Percentiles rank a stretch among this genome's conserved stretches.
These are phyloP conservation scores for Beauveria asiatica DNA, from an alignment of 2,329 filamentous ascomycete genomes.

Conservation along the genomic window DNA sequence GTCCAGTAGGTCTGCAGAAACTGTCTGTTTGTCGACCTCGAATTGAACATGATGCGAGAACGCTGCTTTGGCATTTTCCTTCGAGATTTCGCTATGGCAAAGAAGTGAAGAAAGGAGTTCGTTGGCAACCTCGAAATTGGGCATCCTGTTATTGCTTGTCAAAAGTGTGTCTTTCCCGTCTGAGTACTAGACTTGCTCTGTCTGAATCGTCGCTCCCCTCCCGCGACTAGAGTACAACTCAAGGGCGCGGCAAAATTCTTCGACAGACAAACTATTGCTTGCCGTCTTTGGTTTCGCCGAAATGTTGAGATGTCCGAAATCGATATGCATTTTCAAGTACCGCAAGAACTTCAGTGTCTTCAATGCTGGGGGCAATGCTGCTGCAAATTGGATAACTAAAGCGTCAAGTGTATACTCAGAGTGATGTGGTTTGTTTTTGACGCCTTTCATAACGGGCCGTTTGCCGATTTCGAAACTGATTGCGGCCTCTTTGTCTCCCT, in stretches of 20 bases:
- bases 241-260: conserved; percentile 20
- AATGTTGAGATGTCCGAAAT: conserved; percentile 24
- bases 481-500: conserved; percentile 8
- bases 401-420: not conserved
- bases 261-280: conserved; percentile 17
- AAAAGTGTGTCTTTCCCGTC: not conserved
- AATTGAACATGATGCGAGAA: not conserved
- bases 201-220: conserved; percentile 20
- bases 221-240: conserved; percentile 21
- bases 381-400: conserved; percentile 13
- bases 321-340: conserved; percentile 23
- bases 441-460: conserved; percentile 17
- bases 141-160: not conserved
- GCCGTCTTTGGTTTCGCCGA: conserved; percentile 19
- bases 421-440: not conserved
- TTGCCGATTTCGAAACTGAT: conserved; percentile 18
- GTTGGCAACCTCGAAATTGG: not conserved
- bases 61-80: not conserved
- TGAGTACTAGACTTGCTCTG: conserved; percentile 16
- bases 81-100: not conserved
- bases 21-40: not conserved
- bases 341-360: conserved; percentile 19
- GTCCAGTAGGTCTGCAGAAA: not conserved
- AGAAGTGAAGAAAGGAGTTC: not conserved
- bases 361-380: conserved; percentile 15